These are phyloP conservation scores for Candida verbasci DNA, from an alignment of 805 yeast genomes.

Conservation along the genomic window DNA sequence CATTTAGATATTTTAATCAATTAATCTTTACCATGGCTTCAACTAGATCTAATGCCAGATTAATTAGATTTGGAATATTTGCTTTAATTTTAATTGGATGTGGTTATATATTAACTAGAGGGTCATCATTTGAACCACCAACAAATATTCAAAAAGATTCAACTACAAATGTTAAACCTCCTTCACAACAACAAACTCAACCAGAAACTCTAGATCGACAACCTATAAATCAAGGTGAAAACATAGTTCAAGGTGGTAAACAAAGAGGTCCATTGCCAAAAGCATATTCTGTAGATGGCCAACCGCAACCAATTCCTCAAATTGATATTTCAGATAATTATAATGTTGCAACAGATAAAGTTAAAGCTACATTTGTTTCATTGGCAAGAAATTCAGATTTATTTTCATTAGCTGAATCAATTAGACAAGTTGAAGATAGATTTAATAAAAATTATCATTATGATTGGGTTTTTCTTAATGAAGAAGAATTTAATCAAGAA, in stretches of 20 bases:
- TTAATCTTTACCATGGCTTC: slow-evolving; percentile 12
- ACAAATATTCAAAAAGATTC: slow-evolving; percentile 3
- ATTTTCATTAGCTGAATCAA: slow-evolving; percentile 54
- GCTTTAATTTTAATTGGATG: slow-evolving; percentile 32
- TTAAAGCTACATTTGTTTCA: slow-evolving; percentile 73
- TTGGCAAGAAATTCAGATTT: slow-evolving; percentile 72
- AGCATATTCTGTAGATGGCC: slow-evolving; percentile 4
- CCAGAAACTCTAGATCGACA: background rate
- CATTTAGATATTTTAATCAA: too few relatives aligned
- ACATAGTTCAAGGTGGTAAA: background rate
- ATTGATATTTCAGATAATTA: slow-evolving; percentile 6
- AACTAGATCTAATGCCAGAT: slow-evolving; percentile 35
- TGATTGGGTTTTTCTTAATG: slow-evolving; percentile 93
- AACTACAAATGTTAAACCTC: background rate
- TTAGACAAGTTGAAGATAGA: slow-evolving; percentile 78
- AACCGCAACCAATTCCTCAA: slow-evolving; percentile 8
- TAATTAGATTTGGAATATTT: slow-evolving; percentile 33
- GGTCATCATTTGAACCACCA: slow-evolving; percentile 18
- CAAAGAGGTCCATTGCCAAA: slow-evolving; percentile 9
- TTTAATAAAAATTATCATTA: slow-evolving; percentile 76
- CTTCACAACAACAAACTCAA: background rate
- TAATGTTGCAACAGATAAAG: slow-evolving; percentile 27
- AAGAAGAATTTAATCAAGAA: slow-evolving; percentile 75
- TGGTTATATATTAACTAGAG: slow-evolving; percentile 34
- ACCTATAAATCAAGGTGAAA: background rate